Percentiles rank a stretch among this genome's conserved stretches.
Evolutionary conservation across 768 basidiomycete species (phyloP).

Genomic region (Leccinum rimulosum): DNA sequence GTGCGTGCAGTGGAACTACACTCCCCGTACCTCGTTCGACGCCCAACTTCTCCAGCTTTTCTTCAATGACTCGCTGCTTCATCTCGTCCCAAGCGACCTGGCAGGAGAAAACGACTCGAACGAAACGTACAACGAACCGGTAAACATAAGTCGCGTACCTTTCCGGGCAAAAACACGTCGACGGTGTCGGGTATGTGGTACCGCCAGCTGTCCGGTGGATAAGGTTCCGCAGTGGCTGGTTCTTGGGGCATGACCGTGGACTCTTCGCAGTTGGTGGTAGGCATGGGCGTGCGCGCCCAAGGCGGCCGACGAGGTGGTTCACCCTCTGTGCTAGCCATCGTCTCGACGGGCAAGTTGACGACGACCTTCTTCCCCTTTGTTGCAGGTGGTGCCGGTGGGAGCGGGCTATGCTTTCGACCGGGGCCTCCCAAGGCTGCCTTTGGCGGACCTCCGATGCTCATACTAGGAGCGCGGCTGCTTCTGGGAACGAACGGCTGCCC

Average conservation of each 20-base stretch:
- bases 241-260: slow-evolving; percentile 31
- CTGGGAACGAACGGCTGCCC: slow-evolving; percentile 55
- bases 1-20: slow-evolving; percentile 61
- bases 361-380: slow-evolving; percentile 62
- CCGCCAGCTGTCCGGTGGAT: slow-evolving; percentile 66
- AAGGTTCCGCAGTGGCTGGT: slow-evolving; percentile 47
- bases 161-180: slow-evolving; percentile 82
- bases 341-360: slow-evolving; percentile 76
- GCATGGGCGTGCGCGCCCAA: slow-evolving; percentile 64
- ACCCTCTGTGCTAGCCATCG: slow-evolving; percentile 36
- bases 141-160: slow-evolving; percentile 43
- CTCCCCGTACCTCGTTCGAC: slow-evolving; percentile 61
- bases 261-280: slow-evolving; percentile 34
- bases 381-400: slow-evolving; percentile 40
- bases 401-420: slow-evolving; percentile 69
- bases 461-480: slow-evolving; percentile 59
- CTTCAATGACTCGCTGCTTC: slow-evolving; percentile 71
- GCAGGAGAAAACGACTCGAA: slow-evolving; percentile 6
- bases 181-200: slow-evolving; percentile 58
- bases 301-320: slow-evolving; percentile 41
- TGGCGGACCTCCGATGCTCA: slow-evolving; percentile 84
- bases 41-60: slow-evolving; percentile 77
- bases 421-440: slow-evolving; percentile 83
- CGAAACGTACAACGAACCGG: not conserved
- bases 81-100: slow-evolving; percentile 75